These are phyloP conservation scores for Coniochaeta sp. DNA, from an alignment of 2,329 filamentous ascomycete genomes.

Conservation along the genomic window DNA sequence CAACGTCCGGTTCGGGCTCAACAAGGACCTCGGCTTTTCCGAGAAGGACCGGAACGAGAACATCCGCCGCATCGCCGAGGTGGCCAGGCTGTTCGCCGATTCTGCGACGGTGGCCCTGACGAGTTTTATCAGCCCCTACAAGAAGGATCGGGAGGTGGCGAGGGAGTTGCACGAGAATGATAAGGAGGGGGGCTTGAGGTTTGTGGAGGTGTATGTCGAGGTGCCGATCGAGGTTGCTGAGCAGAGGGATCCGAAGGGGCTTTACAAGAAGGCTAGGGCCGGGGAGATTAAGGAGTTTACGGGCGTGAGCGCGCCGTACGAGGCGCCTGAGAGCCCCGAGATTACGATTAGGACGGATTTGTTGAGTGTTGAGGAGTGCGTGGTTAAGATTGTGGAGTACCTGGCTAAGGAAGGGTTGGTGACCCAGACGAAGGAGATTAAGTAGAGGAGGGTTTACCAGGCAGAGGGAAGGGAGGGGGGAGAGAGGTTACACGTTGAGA, in stretches of 20 bases:
- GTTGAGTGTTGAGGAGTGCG: slow-evolving; percentile 80
- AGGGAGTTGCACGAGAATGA: slow-evolving; percentile 67
- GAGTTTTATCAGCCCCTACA: slow-evolving; percentile 95
- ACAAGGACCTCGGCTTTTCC: slow-evolving; percentile 96
- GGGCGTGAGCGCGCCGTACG: slow-evolving; percentile 90
- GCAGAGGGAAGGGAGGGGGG: too few species aligned
- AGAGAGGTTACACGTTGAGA: too few species aligned
- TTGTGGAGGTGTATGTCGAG: slow-evolving; percentile 92
- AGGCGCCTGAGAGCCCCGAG: slow-evolving; percentile 79
- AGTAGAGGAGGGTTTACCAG: too few species aligned
- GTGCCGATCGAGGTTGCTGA: slow-evolving; percentile 87
- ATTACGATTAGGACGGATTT: slow-evolving; percentile 79
- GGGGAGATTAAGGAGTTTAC: slow-evolving; percentile 98
- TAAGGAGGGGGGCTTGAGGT: slow-evolving; percentile 66
- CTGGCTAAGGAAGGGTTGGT: slow-evolving; percentile 62
- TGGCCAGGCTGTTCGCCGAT: slow-evolving; percentile 95
- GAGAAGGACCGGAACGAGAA: slow-evolving; percentile 95
- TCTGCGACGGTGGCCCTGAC: slow-evolving; percentile 81
- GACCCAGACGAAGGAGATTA: slow-evolving; percentile 21
- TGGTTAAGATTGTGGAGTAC: slow-evolving; percentile 76
- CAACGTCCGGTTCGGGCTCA: slow-evolving; percentile 96
- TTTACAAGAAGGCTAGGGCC: slow-evolving; percentile 93
- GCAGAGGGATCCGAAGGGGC: slow-evolving; percentile 90
- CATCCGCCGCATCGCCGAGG: slow-evolving; percentile 92
- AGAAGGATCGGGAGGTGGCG: slow-evolving; percentile 75